Evolutionary conservation across 345 rosid species (phyloP).

Genomic region (Rhizophora mangle): DNA sequence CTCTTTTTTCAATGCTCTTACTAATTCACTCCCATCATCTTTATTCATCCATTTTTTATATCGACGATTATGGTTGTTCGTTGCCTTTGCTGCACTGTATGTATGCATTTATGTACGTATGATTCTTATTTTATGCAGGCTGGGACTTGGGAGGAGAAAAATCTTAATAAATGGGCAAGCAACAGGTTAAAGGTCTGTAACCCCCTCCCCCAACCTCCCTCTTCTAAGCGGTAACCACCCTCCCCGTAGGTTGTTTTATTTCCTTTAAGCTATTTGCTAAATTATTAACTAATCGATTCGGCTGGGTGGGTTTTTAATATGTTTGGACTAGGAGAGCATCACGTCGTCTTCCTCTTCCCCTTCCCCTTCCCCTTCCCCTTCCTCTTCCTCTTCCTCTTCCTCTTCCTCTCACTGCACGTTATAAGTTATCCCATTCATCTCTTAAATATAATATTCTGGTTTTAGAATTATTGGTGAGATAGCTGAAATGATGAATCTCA

Average conservation of each 20-base stretch:
- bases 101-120: background rate
- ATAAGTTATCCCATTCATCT: no score
- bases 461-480: no score
- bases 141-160: constrained; percentile 98
- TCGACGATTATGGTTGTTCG: no score
- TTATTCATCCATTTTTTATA: no score
- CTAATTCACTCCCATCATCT: background rate
- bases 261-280: background rate
- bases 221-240: no score
- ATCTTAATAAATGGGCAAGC: constrained; percentile 78
- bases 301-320: no score
- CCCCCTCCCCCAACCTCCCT: background rate
- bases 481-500: background rate
- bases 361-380: no score
- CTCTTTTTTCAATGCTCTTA: background rate
- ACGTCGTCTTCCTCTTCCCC: no score
- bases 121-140: constrained; percentile 41
- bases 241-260: background rate
- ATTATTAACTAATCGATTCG: background rate
- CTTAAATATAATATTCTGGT: no score
- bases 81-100: background rate
- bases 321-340: no score
- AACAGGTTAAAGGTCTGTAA: constrained; percentile 65
- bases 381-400: no score
- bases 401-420: no score